phyloP scores from a whole-genome alignment of 2,329 filamentous ascomycete species.

The Colletotrichum sojae region DNA sequence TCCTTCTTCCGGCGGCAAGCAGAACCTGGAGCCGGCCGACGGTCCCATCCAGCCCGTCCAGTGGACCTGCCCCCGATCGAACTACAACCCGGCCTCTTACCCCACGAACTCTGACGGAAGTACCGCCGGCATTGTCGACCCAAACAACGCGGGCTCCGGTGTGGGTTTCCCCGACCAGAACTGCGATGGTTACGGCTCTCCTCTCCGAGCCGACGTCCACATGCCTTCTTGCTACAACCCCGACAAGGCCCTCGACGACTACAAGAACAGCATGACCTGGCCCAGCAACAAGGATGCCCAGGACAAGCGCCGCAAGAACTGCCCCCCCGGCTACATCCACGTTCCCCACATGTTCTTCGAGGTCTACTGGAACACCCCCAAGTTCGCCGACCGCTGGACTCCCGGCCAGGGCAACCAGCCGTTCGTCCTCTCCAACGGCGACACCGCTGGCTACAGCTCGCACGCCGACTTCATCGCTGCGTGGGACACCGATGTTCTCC shows the following conservation, averaged over 20 bases:
- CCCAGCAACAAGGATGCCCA: slow-evolving; percentile 60
- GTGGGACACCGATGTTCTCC: slow-evolving; percentile 77
- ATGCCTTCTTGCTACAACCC: slow-evolving; percentile 84
- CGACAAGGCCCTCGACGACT: slow-evolving; percentile 69
- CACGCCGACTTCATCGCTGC: slow-evolving; percentile 82
- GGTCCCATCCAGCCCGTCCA: slow-evolving; percentile 69
- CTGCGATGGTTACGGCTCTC: slow-evolving; percentile 75
- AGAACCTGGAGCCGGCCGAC: slow-evolving; percentile 65
- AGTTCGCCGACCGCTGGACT: slow-evolving; percentile 68
- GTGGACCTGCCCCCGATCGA: slow-evolving; percentile 72
- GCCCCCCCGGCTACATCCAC: slow-evolving; percentile 68
- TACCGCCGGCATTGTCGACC: slow-evolving; percentile 68
- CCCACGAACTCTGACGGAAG: slow-evolving; percentile 68
- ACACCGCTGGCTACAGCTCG: slow-evolving; percentile 77
- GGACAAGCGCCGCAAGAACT: slow-evolving; percentile 66
- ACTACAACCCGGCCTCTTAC: slow-evolving; percentile 66
- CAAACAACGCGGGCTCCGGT: slow-evolving; percentile 68
- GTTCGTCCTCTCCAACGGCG: slow-evolving; percentile 79
- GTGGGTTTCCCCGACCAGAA: slow-evolving; percentile 79
- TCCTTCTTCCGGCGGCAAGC: slow-evolving; percentile 64
- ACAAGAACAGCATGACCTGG: slow-evolving; percentile 76
- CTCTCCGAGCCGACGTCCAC: slow-evolving; percentile 76
- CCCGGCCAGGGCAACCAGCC: slow-evolving; percentile 69
- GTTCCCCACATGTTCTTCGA: slow-evolving; percentile 71
- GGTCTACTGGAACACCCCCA: slow-evolving; percentile 72